phyloP scores from a whole-genome alignment of 164 flowering plant genomes.

The Cinnamomum chago region DNA sequence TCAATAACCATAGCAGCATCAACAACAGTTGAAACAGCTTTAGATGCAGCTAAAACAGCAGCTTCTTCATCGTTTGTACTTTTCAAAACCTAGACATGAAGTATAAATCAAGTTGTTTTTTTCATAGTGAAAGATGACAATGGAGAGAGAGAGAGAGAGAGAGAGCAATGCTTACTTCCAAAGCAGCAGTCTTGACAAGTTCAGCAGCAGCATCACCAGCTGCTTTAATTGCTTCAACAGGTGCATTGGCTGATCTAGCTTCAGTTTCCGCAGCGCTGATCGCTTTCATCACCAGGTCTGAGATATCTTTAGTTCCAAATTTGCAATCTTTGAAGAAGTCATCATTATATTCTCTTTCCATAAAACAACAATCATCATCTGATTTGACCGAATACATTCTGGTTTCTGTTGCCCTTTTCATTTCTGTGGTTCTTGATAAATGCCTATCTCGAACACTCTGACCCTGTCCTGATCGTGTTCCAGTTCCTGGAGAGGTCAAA shows the following conservation, averaged over 20 bases:
- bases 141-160: background rate
- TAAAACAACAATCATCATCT: conserved; percentile 31
- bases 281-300: conserved; percentile 75
- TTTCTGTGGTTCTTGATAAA: conserved; percentile 37
- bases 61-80: conserved; percentile 71
- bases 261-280: conserved; percentile 94
- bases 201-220: conserved; percentile 99
- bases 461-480: conserved; percentile 43
- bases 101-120: conserved; percentile 2
- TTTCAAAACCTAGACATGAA: conserved; percentile 48
- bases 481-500: conserved; percentile 49
- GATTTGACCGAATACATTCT: conserved; percentile 32
- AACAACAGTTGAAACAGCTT: conserved; percentile 81
- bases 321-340: conserved; percentile 61
- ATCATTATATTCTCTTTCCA: conserved; percentile 68
- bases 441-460: conserved; percentile 48
- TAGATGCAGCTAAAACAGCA: conserved; percentile 84
- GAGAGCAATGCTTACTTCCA: conserved; percentile 49
- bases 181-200: conserved; percentile 79
- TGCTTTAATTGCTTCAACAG: conserved; percentile 76
- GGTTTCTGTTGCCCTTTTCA: conserved; percentile 33
- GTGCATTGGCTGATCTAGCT: conserved; percentile 87
- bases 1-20: conserved; percentile 84
- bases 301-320: conserved; percentile 72
- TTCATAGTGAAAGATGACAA: background rate